These are phyloP conservation scores for Deuterostichococcus epilithicus DNA, from an alignment of 139 green algal genomes.

Conservation along the genomic window DNA sequence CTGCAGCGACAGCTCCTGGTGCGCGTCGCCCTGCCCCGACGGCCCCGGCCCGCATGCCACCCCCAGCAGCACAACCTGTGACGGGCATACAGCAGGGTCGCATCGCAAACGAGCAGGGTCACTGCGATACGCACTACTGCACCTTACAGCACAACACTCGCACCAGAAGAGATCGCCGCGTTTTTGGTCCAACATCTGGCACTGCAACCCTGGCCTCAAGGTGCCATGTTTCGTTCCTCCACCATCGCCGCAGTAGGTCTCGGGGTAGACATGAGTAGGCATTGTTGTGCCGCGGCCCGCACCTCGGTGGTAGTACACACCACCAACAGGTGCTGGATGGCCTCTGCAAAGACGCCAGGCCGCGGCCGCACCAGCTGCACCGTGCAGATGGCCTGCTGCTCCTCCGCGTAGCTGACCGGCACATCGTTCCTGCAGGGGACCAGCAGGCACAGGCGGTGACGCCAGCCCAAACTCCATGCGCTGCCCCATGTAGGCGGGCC, in stretches of 20 bases:
- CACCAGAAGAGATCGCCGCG: too few relatives aligned
- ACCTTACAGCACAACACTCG: too few relatives aligned
- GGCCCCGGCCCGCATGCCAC: conserved; percentile 52
- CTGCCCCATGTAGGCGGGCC: too few relatives aligned
- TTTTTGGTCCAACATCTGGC: too few relatives aligned
- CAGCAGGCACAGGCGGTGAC: too few relatives aligned
- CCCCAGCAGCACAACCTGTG: conserved; percentile 82
- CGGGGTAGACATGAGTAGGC: not conserved
- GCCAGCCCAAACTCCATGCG: too few relatives aligned
- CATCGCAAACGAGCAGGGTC: not conserved
- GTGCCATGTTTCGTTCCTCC: too few relatives aligned
- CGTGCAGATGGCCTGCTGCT: conserved; percentile 87
- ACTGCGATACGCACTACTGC: too few relatives aligned
- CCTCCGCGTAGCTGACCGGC: conserved; percentile 82
- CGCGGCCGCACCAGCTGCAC: conserved; percentile 71
- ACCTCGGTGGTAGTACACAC: conserved; percentile 85
- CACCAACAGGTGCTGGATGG: conserved; percentile 86
- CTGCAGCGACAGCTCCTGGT: conserved; percentile 62
- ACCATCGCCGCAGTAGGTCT: too few relatives aligned
- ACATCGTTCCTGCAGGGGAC: conserved; percentile 63
- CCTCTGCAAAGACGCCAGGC: conserved; percentile 82
- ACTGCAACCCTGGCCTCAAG: too few relatives aligned
- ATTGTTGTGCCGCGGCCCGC: not conserved
- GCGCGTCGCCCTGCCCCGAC: conserved; percentile 16
- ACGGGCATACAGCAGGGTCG: not conserved